Base-by-base conservation (phyloP, 768 basidiomycete genomes). In the Tylopilus cervinicoccineus region DNA sequence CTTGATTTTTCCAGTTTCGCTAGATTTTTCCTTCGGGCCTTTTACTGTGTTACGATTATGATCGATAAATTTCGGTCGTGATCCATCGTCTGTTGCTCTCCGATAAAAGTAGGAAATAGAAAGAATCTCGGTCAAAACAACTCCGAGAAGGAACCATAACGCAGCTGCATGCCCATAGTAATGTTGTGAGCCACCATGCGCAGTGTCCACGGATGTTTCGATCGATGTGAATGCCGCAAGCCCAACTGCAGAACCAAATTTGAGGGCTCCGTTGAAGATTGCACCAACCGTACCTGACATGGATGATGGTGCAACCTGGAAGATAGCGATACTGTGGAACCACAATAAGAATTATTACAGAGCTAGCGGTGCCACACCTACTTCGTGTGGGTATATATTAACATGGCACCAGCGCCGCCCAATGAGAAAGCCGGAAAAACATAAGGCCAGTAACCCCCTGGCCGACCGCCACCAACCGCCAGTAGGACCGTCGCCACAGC, bases 271-370 rank as follows among this genome's bases (percentile, higher is more conserved):
- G 47, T 77, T 78, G 67, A 79, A 78, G 33, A 82, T 74, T 14
- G 80, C 80, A 17, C 77, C 77, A 12, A 79, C 71, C 6, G 74
- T 76, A 33, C 80, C 80, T 5, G 77, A 70, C 57, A 76, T 73
- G n/a, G 68, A 66, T 8, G 74, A 48, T 5, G 78, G 78, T 5
- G 71, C 72, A 29, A 70, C 70, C 49, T 69, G 71, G 62, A 81
- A 73, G 33, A 80, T 70, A 13, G 77, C 76, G 38, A 81, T 75
- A 54, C 76, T 80, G 44, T 3, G 16, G 38, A 45, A 40, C 3
- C 22, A 28, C 38, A 7, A 37, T 32, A 45, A 20, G 34, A 12
- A 11, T 19, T 6, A 8, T 3, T n/a, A n/a, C n/a, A n/a, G n/a
- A n/a, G n/a, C n/a, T n/a, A 6, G 9, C 9, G 27, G 27, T 28